These are phyloP conservation scores for Musa beccarii DNA, from an alignment of 176 grass and related monocot species.

Conservation along the genomic window DNA sequence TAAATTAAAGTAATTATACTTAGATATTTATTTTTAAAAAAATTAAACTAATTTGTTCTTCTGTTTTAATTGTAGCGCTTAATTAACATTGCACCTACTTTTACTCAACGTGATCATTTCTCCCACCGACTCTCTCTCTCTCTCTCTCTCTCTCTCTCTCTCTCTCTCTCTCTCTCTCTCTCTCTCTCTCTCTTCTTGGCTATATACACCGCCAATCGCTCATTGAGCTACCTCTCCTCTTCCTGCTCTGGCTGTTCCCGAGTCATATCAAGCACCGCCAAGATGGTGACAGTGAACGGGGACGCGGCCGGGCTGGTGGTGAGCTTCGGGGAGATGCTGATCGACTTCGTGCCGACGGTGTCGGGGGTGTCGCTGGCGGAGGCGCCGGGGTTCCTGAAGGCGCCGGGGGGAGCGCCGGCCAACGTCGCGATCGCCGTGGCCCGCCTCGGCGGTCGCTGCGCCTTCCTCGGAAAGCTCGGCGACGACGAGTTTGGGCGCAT, in stretches of 20 bases:
- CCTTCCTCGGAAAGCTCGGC: constrained; percentile 94
- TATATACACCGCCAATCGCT: background rate
- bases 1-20: no score
- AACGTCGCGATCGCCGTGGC: constrained; percentile 94
- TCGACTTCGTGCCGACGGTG: constrained; percentile 88
- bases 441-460: constrained; percentile 60
- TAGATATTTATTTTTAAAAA: no score
- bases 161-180: no score
- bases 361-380: constrained; percentile 87
- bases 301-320: constrained; percentile 35
- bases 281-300: background rate
- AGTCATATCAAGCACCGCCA: background rate
- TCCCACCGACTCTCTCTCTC: background rate
- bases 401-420: constrained; percentile 80
- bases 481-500: constrained; percentile 96
- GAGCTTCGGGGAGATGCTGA: constrained; percentile 98
- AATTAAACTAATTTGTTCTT: no score
- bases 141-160: no score
- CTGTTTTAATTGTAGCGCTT: no score
- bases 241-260: background rate
- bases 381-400: constrained; percentile 87
- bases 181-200: background rate
- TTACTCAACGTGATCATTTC: background rate
- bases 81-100: no score
- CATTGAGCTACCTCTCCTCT: background rate